phyloP scores from a whole-genome alignment of 2,329 filamentous ascomycete genomes.

The Waltergamsia citrina region DNA sequence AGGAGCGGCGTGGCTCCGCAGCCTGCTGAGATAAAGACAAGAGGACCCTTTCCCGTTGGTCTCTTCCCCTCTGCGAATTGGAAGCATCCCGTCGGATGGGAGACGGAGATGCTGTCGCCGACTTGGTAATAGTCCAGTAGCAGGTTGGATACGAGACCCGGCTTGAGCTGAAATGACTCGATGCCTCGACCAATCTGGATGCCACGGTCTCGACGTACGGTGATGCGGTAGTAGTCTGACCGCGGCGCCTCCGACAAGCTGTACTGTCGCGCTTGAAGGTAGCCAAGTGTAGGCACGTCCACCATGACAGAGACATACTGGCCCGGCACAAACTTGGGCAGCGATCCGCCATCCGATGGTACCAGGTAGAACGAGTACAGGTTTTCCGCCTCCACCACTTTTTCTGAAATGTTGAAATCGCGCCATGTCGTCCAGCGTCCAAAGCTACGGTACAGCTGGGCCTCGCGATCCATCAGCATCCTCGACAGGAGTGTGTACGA shows the following conservation, averaged over 20 bases:
- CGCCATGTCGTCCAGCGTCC: slow-evolving; percentile 59
- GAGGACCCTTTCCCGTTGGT: slow-evolving; percentile 30
- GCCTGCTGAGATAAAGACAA: slow-evolving; percentile 54
- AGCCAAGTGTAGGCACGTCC: slow-evolving; percentile 44
- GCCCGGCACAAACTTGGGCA: slow-evolving; percentile 58
- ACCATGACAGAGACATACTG: slow-evolving; percentile 62
- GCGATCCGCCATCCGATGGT: slow-evolving; percentile 46
- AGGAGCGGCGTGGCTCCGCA: slow-evolving; percentile 51
- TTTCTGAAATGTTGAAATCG: slow-evolving; percentile 54
- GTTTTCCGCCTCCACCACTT: slow-evolving; percentile 56
- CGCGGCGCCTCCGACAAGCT: slow-evolving; percentile 58
- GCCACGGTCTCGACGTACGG: slow-evolving; percentile 57
- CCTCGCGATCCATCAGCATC: slow-evolving; percentile 60
- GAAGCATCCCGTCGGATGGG: slow-evolving; percentile 47
- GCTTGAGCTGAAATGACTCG: slow-evolving; percentile 36
- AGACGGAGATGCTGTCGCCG: slow-evolving; percentile 55
- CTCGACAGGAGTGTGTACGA: slow-evolving; percentile 67
- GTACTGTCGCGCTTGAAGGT: slow-evolving; percentile 62
- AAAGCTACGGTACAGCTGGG: slow-evolving; percentile 50
- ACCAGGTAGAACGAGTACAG: slow-evolving; percentile 63
- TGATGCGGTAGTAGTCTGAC: slow-evolving; percentile 58
- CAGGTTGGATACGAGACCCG: slow-evolving; percentile 61
- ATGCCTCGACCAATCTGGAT: slow-evolving; percentile 30
- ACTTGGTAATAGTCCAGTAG: slow-evolving; percentile 52
- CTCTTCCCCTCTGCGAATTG: slow-evolving; percentile 9